phyloP scores from a whole-genome alignment of 805 yeast genomes.

The Ogataea pini region DNA sequence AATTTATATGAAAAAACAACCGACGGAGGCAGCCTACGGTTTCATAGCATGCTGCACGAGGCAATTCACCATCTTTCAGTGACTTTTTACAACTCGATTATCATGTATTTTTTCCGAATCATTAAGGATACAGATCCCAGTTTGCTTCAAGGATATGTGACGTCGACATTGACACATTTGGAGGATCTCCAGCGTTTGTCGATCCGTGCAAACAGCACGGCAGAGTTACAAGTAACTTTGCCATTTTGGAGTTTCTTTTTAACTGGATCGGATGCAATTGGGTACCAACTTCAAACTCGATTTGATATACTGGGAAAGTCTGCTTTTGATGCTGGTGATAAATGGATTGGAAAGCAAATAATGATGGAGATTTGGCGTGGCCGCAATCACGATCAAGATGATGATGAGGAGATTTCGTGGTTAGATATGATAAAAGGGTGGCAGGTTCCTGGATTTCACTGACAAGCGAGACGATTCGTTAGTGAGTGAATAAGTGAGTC shows the following conservation, averaged over 20 bases:
- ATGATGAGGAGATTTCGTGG: slow-evolving; percentile 43
- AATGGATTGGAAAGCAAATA: slow-evolving; percentile 58
- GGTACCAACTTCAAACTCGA: slow-evolving; percentile 32
- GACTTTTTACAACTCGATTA: slow-evolving; percentile 44
- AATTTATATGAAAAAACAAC: slow-evolving; percentile 33
- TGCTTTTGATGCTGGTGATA: slow-evolving; percentile 38
- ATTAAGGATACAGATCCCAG: slow-evolving; percentile 44
- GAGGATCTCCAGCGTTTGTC: slow-evolving; percentile 31
- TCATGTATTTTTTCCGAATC: slow-evolving; percentile 47
- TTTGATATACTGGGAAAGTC: slow-evolving; percentile 38
- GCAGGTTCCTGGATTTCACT: slow-evolving; percentile 42
- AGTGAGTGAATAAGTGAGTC: too few relatives aligned
- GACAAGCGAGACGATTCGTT: neutral
- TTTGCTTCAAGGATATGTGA: slow-evolving; percentile 39
- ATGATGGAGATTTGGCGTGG: slow-evolving; percentile 53
- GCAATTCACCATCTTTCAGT: slow-evolving; percentile 40
- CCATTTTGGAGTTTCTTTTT: slow-evolving; percentile 52
- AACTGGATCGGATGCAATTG: slow-evolving; percentile 43
- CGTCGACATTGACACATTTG: slow-evolving; percentile 38
- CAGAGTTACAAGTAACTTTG: slow-evolving; percentile 36
- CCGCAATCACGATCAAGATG: slow-evolving; percentile 29
- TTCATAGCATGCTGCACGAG: slow-evolving; percentile 42
- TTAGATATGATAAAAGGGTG: slow-evolving; percentile 56
- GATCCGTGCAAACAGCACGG: slow-evolving; percentile 19
- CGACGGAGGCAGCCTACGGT: slow-evolving; percentile 25